Evolutionary conservation across 108 stramenopile species (phyloP).

Genomic region (Cylindrotheca closterium): DNA sequence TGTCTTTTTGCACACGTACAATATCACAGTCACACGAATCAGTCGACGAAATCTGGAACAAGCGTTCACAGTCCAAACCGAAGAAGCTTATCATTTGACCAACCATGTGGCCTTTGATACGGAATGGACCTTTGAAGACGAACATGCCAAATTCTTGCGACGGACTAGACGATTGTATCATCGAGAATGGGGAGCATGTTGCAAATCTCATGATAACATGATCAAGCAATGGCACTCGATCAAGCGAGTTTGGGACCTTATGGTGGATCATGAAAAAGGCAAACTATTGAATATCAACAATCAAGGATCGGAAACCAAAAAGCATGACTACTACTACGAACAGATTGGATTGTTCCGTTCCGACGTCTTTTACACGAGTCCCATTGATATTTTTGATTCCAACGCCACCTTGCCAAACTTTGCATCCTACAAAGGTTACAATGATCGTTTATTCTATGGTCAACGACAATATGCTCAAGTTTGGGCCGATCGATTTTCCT

Average conservation of each 20-base stretch:
- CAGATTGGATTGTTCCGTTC: slow-evolving; percentile 37
- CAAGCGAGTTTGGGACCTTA: slow-evolving; percentile 27
- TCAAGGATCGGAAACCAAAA: not conserved
- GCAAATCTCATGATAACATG: slow-evolving; percentile 6
- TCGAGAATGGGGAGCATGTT: not conserved
- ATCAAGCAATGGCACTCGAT: slow-evolving; percentile 31
- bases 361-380: slow-evolving; percentile 26
- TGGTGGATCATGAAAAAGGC: slow-evolving; percentile 6
- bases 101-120: not conserved
- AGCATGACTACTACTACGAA: slow-evolving; percentile 8
- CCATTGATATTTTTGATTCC: slow-evolving; percentile 17
- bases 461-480: slow-evolving; percentile 31
- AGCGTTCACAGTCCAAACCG: not conserved
- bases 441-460: slow-evolving; percentile 52
- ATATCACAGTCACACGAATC: slow-evolving; percentile 14
- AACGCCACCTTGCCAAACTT: slow-evolving; percentile 26
- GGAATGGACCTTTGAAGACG: not conserved
- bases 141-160: not conserved
- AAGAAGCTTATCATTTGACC: not conserved
- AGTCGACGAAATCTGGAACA: not conserved
- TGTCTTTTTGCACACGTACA: slow-evolving; percentile 28
- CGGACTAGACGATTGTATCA: no score
- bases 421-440: no score
- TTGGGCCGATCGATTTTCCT: slow-evolving; percentile 32
- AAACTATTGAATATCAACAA: no score